Evolutionary conservation across 306 rosid species (phyloP).

Genomic region (Lithocarpus polystachyus): DNA sequence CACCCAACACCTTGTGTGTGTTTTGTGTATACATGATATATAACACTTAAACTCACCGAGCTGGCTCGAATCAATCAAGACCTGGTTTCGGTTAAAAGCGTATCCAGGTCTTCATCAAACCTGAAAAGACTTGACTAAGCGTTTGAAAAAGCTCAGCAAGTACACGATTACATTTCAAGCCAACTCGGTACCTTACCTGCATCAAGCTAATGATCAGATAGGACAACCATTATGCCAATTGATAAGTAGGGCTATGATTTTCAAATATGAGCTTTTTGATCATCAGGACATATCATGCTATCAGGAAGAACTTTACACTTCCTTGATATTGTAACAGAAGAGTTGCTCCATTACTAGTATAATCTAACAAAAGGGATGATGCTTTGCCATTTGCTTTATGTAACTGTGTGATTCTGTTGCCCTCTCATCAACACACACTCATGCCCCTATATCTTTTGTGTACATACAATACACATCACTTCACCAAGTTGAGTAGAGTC

Average conservation of each 20-base stretch:
- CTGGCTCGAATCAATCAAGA: constrained; percentile 72
- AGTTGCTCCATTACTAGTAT: neutral
- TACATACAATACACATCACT: neutral
- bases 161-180: constrained; percentile 65
- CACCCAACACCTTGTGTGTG: neutral
- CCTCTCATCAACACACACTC: neutral
- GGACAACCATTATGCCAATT: constrained; percentile 33
- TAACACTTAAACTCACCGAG: constrained; percentile 47
- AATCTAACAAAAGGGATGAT: neutral
- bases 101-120: constrained; percentile 68
- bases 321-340: neutral
- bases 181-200: constrained; percentile 72
- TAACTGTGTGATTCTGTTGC: neutral
- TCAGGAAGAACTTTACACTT: neutral
- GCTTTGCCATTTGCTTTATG: neutral
- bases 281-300: neutral
- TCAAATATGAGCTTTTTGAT: neutral
- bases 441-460: neutral
- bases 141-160: constrained; percentile 53
- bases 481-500: constrained; percentile 62
- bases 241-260: neutral
- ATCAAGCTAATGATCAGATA: constrained; percentile 38
- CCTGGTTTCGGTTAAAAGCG: constrained; percentile 44
- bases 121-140: constrained; percentile 46
- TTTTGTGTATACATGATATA: constrained; percentile 8